A percentile compares a stretch with the other conserved stretches of the same genome.
These are phyloP conservation scores for Fusarium coffeatum DNA, from an alignment of 2,329 filamentous ascomycete species.

Conservation along the genomic window DNA sequence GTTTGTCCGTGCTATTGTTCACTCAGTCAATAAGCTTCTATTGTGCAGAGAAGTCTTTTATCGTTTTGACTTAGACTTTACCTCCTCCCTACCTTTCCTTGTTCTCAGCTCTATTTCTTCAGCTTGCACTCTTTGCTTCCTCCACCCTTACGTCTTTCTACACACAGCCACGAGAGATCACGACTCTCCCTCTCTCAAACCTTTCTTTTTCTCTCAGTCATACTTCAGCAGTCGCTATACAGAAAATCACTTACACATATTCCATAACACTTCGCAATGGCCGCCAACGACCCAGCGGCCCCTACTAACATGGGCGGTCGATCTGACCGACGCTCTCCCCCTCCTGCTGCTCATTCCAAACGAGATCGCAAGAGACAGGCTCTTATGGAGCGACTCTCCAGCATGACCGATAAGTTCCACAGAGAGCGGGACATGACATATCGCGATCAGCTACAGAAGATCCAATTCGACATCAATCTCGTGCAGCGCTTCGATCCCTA, in stretches of 20 bases:
- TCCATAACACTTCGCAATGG: slow-evolving; percentile 48
- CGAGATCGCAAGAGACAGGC: slow-evolving; percentile 89
- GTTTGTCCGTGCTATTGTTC: slow-evolving; percentile 5
- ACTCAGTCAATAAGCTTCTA: neutral
- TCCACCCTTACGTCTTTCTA: slow-evolving; percentile 20
- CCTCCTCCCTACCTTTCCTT: slow-evolving; percentile 6
- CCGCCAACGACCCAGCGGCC: slow-evolving; percentile 53
- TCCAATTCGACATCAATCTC: slow-evolving; percentile 90
- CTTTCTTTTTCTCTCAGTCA: neutral
- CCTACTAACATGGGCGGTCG: slow-evolving; percentile 50
- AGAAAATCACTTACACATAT: slow-evolving; percentile 1
- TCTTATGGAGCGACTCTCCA: slow-evolving; percentile 80
- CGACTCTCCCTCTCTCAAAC: slow-evolving; percentile 2
- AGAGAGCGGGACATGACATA: slow-evolving; percentile 86
- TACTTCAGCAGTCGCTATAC: neutral
- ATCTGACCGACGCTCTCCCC: slow-evolving; percentile 54
- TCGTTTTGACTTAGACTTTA: slow-evolving; percentile 2
- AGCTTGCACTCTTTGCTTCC: slow-evolving; percentile 25
- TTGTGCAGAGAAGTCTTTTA: neutral
- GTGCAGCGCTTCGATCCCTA: slow-evolving; percentile 90
- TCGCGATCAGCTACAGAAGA: slow-evolving; percentile 86
- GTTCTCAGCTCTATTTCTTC: slow-evolving; percentile 17
- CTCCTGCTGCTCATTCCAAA: slow-evolving; percentile 72
- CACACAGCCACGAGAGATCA: slow-evolving; percentile 8
- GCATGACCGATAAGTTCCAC: slow-evolving; percentile 81